Conservation (phyloP, 176 grass and related monocot species). For the Oropetium thomaeum region DNA sequence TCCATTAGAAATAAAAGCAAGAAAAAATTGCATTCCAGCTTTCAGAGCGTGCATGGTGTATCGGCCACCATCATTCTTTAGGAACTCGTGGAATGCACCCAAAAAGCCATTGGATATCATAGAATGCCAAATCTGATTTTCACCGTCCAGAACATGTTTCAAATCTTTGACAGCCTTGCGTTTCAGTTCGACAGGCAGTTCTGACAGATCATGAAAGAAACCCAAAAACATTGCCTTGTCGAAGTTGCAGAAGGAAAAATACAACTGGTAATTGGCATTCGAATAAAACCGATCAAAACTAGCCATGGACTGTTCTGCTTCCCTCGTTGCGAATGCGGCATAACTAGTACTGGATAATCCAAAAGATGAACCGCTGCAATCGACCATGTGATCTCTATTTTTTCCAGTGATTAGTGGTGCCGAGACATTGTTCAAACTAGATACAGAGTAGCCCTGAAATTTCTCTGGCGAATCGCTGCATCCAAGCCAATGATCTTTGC, state of each 20-base stretch:
- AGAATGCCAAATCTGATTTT: constrained; percentile 50
- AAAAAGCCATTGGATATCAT: constrained; percentile 79
- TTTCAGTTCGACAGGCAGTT: constrained; percentile 60
- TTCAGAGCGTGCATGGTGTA: constrained; percentile 45
- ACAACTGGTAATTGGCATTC: constrained; percentile 67
- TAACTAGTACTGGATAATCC: constrained; percentile 57
- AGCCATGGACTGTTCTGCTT: constrained; percentile 47
- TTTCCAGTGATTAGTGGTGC: constrained; percentile 70
- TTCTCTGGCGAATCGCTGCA: constrained; percentile 44
- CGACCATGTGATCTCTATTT: constrained; percentile 42
- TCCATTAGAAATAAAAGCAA: constrained; percentile 53
- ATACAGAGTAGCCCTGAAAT: constrained; percentile 67
- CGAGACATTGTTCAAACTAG: constrained; percentile 82
- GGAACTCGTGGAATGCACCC: constrained; percentile 67
- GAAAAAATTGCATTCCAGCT: constrained; percentile 63
- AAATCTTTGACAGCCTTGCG: constrained; percentile 62
- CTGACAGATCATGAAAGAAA: constrained; percentile 62
- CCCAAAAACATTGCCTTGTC: constrained; percentile 66
- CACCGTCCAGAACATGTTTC: constrained; percentile 57
- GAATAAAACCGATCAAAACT: constrained; percentile 50
- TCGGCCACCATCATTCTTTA: constrained; percentile 49
- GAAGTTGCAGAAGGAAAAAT: constrained; percentile 69
- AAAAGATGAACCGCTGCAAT: constrained; percentile 61
- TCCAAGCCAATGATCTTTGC: constrained; percentile 38
- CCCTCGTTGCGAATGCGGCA: constrained; percentile 40